Evolutionary conservation across 176 grass and related monocot genomes (phyloP).

Genomic region (Tillandsia fasciculata): DNA sequence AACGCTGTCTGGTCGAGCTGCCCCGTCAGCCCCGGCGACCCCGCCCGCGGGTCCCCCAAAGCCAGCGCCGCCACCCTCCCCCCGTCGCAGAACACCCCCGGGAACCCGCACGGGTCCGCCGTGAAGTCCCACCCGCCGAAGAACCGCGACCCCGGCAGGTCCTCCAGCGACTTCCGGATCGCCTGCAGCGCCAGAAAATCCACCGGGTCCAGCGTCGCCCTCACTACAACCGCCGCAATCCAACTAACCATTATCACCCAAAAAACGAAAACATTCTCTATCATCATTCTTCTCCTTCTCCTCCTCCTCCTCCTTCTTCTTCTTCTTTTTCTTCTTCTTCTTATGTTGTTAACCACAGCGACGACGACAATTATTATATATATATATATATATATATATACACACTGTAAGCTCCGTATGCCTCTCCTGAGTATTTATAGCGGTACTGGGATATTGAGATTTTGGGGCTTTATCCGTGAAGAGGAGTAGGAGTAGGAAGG

Average conservation of each 20-base stretch:
- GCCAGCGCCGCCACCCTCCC: conserved; percentile 52
- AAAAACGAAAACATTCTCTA: not conserved
- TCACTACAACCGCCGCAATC: conserved; percentile 13
- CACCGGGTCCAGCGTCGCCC: conserved; percentile 58
- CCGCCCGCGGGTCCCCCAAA: conserved; percentile 74
- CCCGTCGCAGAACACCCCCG: conserved; percentile 65
- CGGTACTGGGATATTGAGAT: conserved; percentile 22
- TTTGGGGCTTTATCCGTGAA: conserved; percentile 46
- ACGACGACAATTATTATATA: too few relatives aligned
- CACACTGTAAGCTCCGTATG: not conserved
- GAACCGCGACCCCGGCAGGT: conserved; percentile 84
- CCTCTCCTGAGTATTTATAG: conserved; percentile 14
- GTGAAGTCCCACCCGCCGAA: conserved; percentile 90
- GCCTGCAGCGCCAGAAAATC: conserved; percentile 91
- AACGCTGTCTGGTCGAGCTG: conserved; percentile 50
- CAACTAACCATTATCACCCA: not conserved
- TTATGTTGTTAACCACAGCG: conserved; percentile 16
- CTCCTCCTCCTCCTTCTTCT: too few relatives aligned
- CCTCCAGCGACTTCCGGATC: conserved; percentile 61
- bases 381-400: too few relatives aligned
- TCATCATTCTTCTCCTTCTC: too few relatives aligned
- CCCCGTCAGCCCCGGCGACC: conserved; percentile 63
- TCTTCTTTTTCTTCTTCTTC: not conserved
- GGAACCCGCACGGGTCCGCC: conserved; percentile 67
- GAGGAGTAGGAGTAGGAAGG: not conserved